phyloP scores from a whole-genome alignment of 176 grass and related monocot species.

The Hyparrhenia diplandra region DNA sequence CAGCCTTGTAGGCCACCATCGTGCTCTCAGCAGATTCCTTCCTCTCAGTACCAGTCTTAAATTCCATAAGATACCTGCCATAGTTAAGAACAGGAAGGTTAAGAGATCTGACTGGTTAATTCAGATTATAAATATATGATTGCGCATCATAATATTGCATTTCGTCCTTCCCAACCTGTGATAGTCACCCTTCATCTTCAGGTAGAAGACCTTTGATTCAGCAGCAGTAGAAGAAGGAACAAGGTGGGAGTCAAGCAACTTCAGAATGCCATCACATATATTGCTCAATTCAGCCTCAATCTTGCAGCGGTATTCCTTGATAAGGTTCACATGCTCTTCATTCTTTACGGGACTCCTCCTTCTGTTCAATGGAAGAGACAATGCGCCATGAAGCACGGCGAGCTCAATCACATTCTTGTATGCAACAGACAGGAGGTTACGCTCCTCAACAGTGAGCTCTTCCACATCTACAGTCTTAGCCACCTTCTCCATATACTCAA shows the following conservation, averaged over 20 bases:
- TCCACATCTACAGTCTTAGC: conserved; percentile 67
- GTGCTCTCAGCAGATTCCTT: conserved; percentile 80
- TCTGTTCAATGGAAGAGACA: conserved; percentile 87
- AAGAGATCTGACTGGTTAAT: not conserved
- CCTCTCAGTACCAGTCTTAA: conserved; percentile 62
- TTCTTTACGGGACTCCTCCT: conserved; percentile 85
- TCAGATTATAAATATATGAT: not conserved
- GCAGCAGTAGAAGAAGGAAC: conserved; percentile 67
- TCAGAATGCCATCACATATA: conserved; percentile 77
- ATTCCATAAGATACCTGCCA: conserved; percentile 81
- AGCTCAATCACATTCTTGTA: conserved; percentile 92
- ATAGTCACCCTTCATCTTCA: conserved; percentile 98
- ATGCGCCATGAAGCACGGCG: conserved; percentile 91
- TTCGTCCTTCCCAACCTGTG: conserved; percentile 54
- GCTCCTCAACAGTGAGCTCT: conserved; percentile 86
- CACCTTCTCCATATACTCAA: conserved; percentile 91
- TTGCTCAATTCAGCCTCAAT: conserved; percentile 82
- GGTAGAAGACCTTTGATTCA: conserved; percentile 86
- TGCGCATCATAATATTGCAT: not conserved
- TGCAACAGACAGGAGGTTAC: conserved; percentile 80
- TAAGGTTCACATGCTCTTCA: conserved; percentile 60
- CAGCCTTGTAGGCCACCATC: conserved; percentile 71
- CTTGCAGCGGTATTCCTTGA: conserved; percentile 84
- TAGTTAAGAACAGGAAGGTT: not conserved
- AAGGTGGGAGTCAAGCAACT: conserved; percentile 77